Evolutionary conservation across 352 stramenopile genomes (phyloP).

Genomic region (Phytophthora niederhauseri): DNA sequence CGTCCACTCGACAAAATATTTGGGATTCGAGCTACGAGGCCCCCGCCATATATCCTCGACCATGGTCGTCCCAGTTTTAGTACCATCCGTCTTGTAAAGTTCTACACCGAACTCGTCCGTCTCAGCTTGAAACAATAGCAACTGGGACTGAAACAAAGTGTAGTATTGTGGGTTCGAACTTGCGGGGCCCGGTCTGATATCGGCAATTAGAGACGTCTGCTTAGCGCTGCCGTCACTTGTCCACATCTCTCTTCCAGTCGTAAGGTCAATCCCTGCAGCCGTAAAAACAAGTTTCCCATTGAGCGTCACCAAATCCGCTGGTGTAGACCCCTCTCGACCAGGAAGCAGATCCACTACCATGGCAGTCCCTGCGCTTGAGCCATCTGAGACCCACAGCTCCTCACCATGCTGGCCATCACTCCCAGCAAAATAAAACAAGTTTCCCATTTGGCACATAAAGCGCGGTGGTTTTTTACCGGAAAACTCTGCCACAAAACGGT

Average conservation of each 20-base stretch:
- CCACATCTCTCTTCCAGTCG: not conserved
- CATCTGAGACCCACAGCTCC: not conserved
- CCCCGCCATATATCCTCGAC: not conserved
- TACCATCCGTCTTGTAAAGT: not conserved
- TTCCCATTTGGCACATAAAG: not conserved
- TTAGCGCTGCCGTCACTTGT: not conserved
- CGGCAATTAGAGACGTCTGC: not conserved
- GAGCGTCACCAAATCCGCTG: not conserved
- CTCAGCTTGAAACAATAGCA: not conserved
- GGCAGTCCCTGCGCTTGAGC: not conserved
- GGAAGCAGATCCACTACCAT: not conserved
- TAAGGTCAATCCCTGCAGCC: not conserved
- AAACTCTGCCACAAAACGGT: not conserved
- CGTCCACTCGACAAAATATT: not conserved
- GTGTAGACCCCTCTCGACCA: not conserved
- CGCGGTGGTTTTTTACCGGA: not conserved
- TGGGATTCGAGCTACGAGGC: not conserved
- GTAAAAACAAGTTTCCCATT: not conserved
- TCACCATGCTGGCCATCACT: not conserved
- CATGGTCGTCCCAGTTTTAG: not conserved
- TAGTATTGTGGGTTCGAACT: not conserved
- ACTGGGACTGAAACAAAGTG: not conserved
- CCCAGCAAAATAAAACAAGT: not conserved
- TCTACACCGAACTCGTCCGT: not conserved
- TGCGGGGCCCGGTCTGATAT: not conserved